Evolutionary conservation across 1,139 yeast species (phyloP).

Genomic region (Yamadazyma membranifaciens): DNA sequence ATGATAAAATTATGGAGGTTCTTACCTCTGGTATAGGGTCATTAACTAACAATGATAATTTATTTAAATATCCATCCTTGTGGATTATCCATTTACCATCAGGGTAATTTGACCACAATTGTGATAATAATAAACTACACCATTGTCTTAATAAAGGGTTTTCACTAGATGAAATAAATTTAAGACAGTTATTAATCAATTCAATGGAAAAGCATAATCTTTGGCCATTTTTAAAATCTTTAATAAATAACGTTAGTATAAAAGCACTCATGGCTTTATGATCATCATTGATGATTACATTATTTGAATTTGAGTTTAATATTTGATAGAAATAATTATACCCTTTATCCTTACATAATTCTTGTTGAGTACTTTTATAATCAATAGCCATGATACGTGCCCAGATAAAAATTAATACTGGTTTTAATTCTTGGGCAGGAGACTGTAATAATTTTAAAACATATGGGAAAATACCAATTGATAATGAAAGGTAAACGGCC

Average conservation of each 20-base stretch:
- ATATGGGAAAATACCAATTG: constrained; percentile 95
- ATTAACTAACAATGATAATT: constrained; percentile 55
- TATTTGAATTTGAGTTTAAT: constrained; percentile 36
- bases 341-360: constrained; percentile 87
- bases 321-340: constrained; percentile 84
- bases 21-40: constrained; percentile 97
- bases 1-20: constrained; percentile 74
- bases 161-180: constrained; percentile 69
- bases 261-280: constrained; percentile 97
- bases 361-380: constrained; percentile 85
- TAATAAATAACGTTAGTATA: constrained; percentile 77
- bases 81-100: constrained; percentile 76
- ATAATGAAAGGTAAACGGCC: constrained; percentile 91
- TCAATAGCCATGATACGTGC: constrained; percentile 97
- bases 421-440: constrained; percentile 93
- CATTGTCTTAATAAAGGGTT: constrained; percentile 88
- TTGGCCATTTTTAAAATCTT: constrained; percentile 80
- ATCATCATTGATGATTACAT: constrained; percentile 56
- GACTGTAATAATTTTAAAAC: constrained; percentile 86
- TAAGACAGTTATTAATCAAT: constrained; percentile 64
- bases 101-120: constrained; percentile 69
- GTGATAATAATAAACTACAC: constrained; percentile 80
- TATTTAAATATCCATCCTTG: constrained; percentile 61
- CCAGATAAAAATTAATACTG: constrained; percentile 95
- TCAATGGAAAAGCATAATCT: constrained; percentile 75